Base-by-base conservation (phyloP, 441 rosid genomes). In the Corymbia citriodora region DNA sequence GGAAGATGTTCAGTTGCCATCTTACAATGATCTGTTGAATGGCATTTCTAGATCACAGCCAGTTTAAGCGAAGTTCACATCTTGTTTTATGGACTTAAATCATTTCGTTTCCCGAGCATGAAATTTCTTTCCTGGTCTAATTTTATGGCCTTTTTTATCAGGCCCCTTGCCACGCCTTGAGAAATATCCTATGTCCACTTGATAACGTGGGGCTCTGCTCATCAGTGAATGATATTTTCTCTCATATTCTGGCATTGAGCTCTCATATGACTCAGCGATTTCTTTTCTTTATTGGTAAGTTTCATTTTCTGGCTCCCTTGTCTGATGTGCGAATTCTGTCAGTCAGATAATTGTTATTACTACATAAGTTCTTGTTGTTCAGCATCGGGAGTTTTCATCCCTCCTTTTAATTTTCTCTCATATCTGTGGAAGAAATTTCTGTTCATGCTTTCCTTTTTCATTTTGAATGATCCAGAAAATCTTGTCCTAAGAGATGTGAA, bases 271-370 rank as follows among this genome's bases (percentile, higher is more conserved):
- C 94, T 83, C 92, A 88, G 31, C 92, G 31, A 88, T 91, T 95
- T 48, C 65, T 94, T 90, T 72, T 65, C 90, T 94, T 94, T 85
- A 89, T 94, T 65, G 98, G 97, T 95, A 90, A 94, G 95, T 92
- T 92, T 55, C 79, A 74, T 61, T 52, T 92, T 89, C 40, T 83
- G 88, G 17, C 86, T 50, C 40, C 40, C 29, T 55, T 88, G 86
- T 85, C 29, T 19, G 49, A 52, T 54, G 68, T 53, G 87, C 9
- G 9, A 74, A 36, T 74, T 74, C 50, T 74, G 50, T 40, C 50
- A 6, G 50, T 36, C 17, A 17, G 9, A 31, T 33, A 70, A 33
- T 70, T 70, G 23, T 70, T 70, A 25, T 79, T 23, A 45, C 83
- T 19, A 79, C n/a, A 45, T 79, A 23, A 23, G 23, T 45, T 79